Conservation (phyloP, 2,329 filamentous ascomycete species). For the Pseudogymnoascus sp. region DNA sequence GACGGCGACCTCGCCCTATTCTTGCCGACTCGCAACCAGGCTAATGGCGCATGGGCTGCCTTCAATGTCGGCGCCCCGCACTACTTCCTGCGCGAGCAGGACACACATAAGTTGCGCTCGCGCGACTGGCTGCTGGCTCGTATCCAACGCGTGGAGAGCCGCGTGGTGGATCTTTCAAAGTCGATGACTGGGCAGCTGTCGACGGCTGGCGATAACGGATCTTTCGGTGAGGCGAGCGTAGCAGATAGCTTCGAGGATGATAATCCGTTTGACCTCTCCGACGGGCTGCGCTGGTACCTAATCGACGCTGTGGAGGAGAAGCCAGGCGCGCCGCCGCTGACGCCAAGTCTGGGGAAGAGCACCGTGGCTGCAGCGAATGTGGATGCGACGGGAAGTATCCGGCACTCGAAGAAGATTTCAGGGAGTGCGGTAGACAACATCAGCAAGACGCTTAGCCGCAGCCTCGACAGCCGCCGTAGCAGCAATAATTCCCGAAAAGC, state of each 20-base stretch:
- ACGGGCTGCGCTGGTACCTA: slow-evolving; percentile 92
- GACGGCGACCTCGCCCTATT: slow-evolving; percentile 93
- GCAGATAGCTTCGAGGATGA: slow-evolving; percentile 65
- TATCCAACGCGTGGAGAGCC: slow-evolving; percentile 84
- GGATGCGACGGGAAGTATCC: slow-evolving; percentile 70
- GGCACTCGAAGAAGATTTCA: slow-evolving; percentile 34
- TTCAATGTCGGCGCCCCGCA: slow-evolving; percentile 98
- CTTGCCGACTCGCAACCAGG: slow-evolving; percentile 87
- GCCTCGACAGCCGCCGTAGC: slow-evolving; percentile 81
- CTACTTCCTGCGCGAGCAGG: slow-evolving; percentile 91
- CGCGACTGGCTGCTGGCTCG: slow-evolving; percentile 96
- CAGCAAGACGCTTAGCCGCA: slow-evolving; percentile 74
- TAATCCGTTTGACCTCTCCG: slow-evolving; percentile 93
- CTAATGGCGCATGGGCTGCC: slow-evolving; percentile 90
- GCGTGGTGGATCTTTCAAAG: slow-evolving; percentile 84
- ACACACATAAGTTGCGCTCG: slow-evolving; percentile 71
- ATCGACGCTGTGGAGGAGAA: slow-evolving; percentile 93
- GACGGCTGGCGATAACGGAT: slow-evolving; percentile 31
- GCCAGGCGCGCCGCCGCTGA: slow-evolving; percentile 79
- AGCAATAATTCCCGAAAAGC: slow-evolving; percentile 80
- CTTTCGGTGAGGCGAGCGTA: slow-evolving; percentile 43
- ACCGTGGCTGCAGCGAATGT: slow-evolving; percentile 84
- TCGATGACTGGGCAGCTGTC: slow-evolving; percentile 40
- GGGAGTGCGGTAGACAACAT: slow-evolving; percentile 58
- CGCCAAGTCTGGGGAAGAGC: slow-evolving; percentile 81